Base-by-base conservation (phyloP, 2,329 filamentous ascomycete species). In the Uncinocarpus reesii region DNA sequence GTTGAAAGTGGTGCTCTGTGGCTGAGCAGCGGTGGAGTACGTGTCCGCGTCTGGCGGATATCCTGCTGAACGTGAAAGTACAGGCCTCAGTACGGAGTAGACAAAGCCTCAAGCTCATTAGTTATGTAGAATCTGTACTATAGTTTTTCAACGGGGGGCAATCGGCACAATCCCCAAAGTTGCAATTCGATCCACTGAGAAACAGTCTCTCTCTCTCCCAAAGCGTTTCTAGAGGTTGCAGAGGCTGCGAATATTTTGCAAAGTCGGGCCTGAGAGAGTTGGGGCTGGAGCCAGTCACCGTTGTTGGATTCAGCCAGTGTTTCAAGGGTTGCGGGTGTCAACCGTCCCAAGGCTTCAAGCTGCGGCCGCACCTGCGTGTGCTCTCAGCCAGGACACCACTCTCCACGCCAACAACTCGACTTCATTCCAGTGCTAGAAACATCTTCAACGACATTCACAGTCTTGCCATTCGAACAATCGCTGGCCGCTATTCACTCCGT, bases 271-370 rank as follows among this genome's bases (percentile, higher is more conserved):
- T 18, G 18, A 23, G n/a, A 43, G 24, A 34, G 26, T 26, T 32
- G 16, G 28, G 26, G 13, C 26, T n/a, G 34, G 34, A 41, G 36
- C 45, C 36, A 41, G 35, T 40, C 26, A 34, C 4, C 29, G 45
- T 41, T 16, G 45, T 35, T 23, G 26, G 36, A 34, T 41, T 47
- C 45, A 24, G 45, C 45, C 45, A 37, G 45, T 38, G 45, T 47
- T 47, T 47, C 45, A 47, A 47, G 26, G 36, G 45, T 41, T n/a
- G 23, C 36, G 45, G 20, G n/a, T 34, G 36, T 47, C 36, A 41
- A 41, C 35, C 42, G 34, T 34, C 37, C 26, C 40, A 18, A 42
- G 16, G 20, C 32, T 40, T 36, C 36, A 40, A 40, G 45, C 32
- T 46, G 34, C 15, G 32, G 15, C 43, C 31, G 26, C 16, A 15